phyloP scores from a whole-genome alignment of 1,139 yeast species.

The Pichia sp. region DNA sequence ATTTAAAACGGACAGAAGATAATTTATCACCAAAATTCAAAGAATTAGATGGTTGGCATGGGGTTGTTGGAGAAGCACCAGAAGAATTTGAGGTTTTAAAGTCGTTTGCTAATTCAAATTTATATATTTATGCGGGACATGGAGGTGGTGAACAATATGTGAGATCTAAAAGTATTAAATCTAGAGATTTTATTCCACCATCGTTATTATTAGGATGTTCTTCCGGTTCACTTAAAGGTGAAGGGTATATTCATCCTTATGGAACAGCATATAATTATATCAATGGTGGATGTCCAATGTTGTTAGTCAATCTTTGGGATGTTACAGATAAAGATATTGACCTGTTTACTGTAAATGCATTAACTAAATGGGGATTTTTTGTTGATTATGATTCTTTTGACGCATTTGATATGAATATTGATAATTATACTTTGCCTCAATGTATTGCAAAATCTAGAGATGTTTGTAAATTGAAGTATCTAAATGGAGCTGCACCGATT shows the following conservation, averaged over 20 bases:
- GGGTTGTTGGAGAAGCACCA: conserved; percentile 53
- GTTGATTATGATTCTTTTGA: conserved; percentile 23
- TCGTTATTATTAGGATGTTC: conserved; percentile 85
- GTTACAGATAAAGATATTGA: conserved; percentile 96
- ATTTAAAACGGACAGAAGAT: conserved; percentile 61
- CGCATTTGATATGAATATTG: conserved; percentile 14
- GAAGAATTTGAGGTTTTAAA: conserved; percentile 42
- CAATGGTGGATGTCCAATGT: conserved; percentile 74
- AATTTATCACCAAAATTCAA: conserved; percentile 46
- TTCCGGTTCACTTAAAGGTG: conserved; percentile 61
- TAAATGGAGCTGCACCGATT: conserved; percentile 81
- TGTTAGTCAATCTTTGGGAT: conserved; percentile 89
- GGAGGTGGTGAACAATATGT: conserved; percentile 91
- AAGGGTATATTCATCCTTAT: conserved; percentile 62
- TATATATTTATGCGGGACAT: conserved; percentile 86
- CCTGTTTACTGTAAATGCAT: conserved; percentile 54
- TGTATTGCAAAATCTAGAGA: conserved; percentile 58
- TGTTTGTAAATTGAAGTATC: conserved; percentile 54
- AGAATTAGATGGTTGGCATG: conserved; percentile 43
- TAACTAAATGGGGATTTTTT: conserved; percentile 58
- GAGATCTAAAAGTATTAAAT: conserved; percentile 43
- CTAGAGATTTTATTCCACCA: conserved; percentile 50
- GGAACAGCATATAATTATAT: conserved; percentile 77
- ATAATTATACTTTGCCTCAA: conserved; percentile 33
- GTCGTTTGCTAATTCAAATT: conserved; percentile 37